Evolutionary conservation across 441 rosid genomes (phyloP).

Genomic region (Corymbia citriodora): DNA sequence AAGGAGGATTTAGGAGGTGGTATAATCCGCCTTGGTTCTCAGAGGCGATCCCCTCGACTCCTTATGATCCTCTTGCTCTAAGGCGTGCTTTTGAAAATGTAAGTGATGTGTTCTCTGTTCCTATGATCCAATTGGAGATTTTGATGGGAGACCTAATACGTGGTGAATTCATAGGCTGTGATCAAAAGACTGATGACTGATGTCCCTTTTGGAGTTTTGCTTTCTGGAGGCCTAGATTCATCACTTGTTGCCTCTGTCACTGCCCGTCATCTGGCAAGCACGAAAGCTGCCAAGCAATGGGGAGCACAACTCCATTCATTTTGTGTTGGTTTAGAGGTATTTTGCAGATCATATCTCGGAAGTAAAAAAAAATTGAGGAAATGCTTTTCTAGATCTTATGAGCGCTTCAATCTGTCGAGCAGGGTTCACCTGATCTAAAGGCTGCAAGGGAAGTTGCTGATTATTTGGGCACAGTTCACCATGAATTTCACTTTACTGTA

Average conservation of each 20-base stretch:
- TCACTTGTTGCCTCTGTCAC: conserved; percentile 80
- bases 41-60: conserved; percentile 52
- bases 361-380: no score
- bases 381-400: background rate
- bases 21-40: conserved; percentile 86
- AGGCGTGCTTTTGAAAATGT: conserved; percentile 69
- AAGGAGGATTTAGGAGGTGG: conserved; percentile 63
- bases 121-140: background rate
- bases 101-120: background rate
- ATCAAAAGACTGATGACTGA: conserved; percentile 85
- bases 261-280: conserved; percentile 62
- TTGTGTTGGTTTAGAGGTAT: conserved; percentile 88
- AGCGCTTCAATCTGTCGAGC: background rate
- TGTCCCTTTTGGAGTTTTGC: conserved; percentile 86
- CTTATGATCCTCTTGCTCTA: conserved; percentile 72
- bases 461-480: conserved; percentile 76
- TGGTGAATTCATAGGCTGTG: conserved; percentile 48
- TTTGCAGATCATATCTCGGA: background rate
- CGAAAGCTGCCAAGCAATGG: conserved; percentile 69
- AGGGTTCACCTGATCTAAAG: conserved; percentile 90
- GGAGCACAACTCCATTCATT: conserved; percentile 82
- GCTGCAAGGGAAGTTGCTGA: conserved; percentile 86
- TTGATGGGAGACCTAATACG: background rate
- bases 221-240: conserved; percentile 90
- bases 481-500: conserved; percentile 85